A percentile compares a stretch with the other conserved stretches of the same genome.
Evolutionary conservation across 176 grass and related monocot species (phyloP).

Genomic region (Phoenix roebelenii): DNA sequence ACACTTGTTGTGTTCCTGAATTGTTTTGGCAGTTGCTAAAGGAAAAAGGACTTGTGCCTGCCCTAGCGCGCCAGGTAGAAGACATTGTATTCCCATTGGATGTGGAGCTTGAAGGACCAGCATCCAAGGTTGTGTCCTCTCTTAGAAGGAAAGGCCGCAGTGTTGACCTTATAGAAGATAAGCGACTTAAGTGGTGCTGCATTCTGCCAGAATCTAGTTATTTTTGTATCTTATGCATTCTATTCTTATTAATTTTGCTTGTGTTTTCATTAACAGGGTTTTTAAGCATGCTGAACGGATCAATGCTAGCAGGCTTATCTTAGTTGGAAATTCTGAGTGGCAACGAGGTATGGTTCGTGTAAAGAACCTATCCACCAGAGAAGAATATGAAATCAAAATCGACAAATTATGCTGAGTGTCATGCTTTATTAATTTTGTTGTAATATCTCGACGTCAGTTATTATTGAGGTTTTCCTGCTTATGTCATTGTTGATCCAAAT

Average conservation of each 20-base stretch:
- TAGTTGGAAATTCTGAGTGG: conserved; percentile 90
- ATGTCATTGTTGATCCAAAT: too few relatives aligned
- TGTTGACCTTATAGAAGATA: conserved; percentile 68
- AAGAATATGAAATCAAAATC: conserved; percentile 77
- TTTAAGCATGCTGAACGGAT: conserved; percentile 89
- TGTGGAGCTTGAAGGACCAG: conserved; percentile 49
- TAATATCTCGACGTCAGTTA: too few relatives aligned
- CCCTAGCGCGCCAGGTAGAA: conserved; percentile 53
- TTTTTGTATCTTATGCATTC: neutral
- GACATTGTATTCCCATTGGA: conserved; percentile 79
- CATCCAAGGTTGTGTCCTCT: conserved; percentile 52
- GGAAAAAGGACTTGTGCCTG: conserved; percentile 65
- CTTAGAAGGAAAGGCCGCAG: conserved; percentile 54
- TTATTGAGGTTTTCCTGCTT: too few relatives aligned
- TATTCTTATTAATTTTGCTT: neutral
- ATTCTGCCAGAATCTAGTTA: neutral
- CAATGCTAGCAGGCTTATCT: conserved; percentile 71
- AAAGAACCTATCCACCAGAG: conserved; percentile 80
- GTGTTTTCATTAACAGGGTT: conserved; percentile 46
- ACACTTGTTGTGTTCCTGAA: conserved; percentile 1
- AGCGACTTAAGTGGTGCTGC: conserved; percentile 63
- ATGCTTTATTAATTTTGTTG: neutral
- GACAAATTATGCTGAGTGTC: conserved; percentile 40
- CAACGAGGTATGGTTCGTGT: conserved; percentile 71
- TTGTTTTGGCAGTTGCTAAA: conserved; percentile 62